Base-by-base conservation (phyloP, 106 monocot species). In the Agapanthus africanus region DNA sequence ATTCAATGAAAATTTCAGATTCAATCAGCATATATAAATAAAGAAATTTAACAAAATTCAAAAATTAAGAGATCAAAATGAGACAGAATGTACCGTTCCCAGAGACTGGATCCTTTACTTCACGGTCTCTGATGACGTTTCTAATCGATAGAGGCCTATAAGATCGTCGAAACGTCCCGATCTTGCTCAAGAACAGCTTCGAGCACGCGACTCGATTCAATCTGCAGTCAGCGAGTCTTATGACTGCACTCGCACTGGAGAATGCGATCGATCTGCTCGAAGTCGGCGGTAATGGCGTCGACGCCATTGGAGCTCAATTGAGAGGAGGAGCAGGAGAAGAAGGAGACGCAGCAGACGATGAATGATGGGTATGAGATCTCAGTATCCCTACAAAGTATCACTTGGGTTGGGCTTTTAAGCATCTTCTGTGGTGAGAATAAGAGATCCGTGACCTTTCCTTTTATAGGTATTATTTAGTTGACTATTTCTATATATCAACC, bases 241-340 rank as follows among this genome's bases (percentile, higher is more conserved):
- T 11, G 30, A 67, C 36, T 0, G 76, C 27, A 52, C 35, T 37
- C 35, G n/a, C 38, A 7, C 40, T 31, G 27, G 41, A 26, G 27
- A 26, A n/a, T 15, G 66, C 0, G 41, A 21, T 5, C 37, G 63
- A 36, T 2, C 27, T 54, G 40, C 76, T 68, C 18, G 71, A 39
- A 10, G 75, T 62, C 68, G 72, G 34, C 19, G 71, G 37, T 39
- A 72, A 64, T 35, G 72, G 67, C 22, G 75, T 65, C n/a, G 78
- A 47, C 15, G 78, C 39, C 47, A 66, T 74, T 61, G 44, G 47
- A 11, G 61, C 25, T 32, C 50, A 38, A 39, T 6, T 34, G 13
- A 38, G 37, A 21, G 21, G 1, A 31, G 21, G 14, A 38, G 60
- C 13, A 22, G 0, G 18, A 34, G 34, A 7, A 1, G 32, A 33